These are phyloP conservation scores for Aspergillus nomiae DNA, from an alignment of 2,329 filamentous ascomycete genomes.

Conservation along the genomic window DNA sequence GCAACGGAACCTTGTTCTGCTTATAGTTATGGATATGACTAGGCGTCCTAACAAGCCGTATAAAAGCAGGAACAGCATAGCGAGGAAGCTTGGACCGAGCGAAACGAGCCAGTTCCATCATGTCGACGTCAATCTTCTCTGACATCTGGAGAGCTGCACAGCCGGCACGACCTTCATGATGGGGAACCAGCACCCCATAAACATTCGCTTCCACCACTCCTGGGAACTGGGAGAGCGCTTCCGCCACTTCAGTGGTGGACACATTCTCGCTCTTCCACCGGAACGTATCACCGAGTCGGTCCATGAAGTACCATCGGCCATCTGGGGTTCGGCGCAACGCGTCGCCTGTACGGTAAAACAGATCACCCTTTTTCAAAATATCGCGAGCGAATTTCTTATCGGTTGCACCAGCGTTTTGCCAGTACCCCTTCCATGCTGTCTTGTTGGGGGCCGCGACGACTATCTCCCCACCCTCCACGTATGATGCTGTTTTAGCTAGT, in stretches of 20 bases:
- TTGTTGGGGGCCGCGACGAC: background rate
- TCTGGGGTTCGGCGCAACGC: background rate
- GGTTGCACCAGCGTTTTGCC: background rate
- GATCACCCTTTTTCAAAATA: conserved; percentile 8
- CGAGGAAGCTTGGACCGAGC: background rate
- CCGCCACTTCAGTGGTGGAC: conserved; percentile 7
- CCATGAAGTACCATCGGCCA: conserved; percentile 8
- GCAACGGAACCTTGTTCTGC: too few species aligned
- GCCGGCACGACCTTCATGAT: conserved; percentile 5
- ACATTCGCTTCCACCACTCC: conserved; percentile 6
- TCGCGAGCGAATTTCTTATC: conserved; percentile 2
- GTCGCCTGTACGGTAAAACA: conserved; percentile 10
- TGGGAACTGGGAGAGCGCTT: background rate
- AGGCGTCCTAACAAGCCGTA: too few species aligned
- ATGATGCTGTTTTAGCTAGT: background rate
- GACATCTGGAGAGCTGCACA: conserved; percentile 4
- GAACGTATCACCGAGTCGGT: conserved; percentile 11
- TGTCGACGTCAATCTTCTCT: background rate
- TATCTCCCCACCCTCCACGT: background rate
- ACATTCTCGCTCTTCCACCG: conserved; percentile 12
- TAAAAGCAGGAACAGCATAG: conserved; percentile 1
- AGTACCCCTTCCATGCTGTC: conserved; percentile 4
- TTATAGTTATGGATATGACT: too few species aligned
- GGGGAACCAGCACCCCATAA: conserved; percentile 6
- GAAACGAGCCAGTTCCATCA: background rate